Evolutionary conservation across 1,284 basidiomycete genomes (phyloP).

Genomic region (Pseudozyma sp.): DNA sequence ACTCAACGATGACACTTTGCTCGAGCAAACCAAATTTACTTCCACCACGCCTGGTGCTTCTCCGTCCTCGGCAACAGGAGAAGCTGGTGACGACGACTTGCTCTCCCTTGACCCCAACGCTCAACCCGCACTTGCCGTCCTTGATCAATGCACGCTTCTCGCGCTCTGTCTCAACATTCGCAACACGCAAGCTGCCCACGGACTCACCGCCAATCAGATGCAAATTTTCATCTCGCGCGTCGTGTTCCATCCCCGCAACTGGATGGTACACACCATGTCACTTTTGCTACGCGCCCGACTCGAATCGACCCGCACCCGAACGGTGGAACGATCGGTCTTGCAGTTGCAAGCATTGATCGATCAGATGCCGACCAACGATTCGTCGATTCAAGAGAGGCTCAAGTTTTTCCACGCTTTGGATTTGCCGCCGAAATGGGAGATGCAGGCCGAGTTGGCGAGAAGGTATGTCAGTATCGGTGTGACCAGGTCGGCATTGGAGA

Average conservation of each 20-base stretch:
- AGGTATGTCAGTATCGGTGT: constrained; percentile 64
- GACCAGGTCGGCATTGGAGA: constrained; percentile 64
- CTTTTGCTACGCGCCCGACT: constrained; percentile 66
- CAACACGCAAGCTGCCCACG: constrained; percentile 68
- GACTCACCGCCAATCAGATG: constrained; percentile 66
- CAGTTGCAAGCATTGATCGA: constrained; percentile 68
- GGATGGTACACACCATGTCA: constrained; percentile 68
- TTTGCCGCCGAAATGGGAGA: constrained; percentile 66
- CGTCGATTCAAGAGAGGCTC: constrained; percentile 66
- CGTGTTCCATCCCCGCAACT: constrained; percentile 63
- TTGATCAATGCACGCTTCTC: constrained; percentile 65
- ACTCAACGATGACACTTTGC: constrained; percentile 94
- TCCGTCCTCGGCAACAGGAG: constrained; percentile 71
- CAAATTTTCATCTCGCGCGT: constrained; percentile 64
- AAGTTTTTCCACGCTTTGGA: constrained; percentile 64
- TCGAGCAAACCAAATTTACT: constrained; percentile 93
- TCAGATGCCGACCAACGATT: constrained; percentile 67
- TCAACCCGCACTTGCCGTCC: constrained; percentile 75
- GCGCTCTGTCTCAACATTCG: constrained; percentile 66
- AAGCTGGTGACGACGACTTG: constrained; percentile 69
- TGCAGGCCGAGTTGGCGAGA: constrained; percentile 66
- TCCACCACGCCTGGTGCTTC: constrained; percentile 70
- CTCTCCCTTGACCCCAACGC: constrained; percentile 79
- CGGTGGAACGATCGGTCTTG: constrained; percentile 64
- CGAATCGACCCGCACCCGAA: constrained; percentile 63